Evolutionary conservation across 2,329 filamentous ascomycete species (phyloP).

Genomic region (Microcyclosporella mali): DNA sequence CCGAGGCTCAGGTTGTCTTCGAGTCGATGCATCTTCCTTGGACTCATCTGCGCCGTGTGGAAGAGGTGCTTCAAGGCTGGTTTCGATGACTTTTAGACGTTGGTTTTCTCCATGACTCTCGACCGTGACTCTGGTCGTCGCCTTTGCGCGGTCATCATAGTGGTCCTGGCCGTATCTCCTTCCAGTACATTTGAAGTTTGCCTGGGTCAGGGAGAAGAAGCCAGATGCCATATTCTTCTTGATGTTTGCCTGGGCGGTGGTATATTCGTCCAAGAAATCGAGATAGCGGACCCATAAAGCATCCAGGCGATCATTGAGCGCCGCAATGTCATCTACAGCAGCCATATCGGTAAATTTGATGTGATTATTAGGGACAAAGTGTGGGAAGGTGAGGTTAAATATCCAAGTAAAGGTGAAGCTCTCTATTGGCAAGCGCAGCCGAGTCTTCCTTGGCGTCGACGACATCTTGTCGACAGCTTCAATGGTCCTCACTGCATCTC

Average conservation of each 20-base stretch:
- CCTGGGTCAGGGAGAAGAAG: slow-evolving; percentile 57
- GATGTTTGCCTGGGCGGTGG: slow-evolving; percentile 51
- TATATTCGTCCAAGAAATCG: slow-evolving; percentile 60
- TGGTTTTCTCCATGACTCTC: slow-evolving; percentile 1
- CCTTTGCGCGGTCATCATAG: slow-evolving; percentile 58
- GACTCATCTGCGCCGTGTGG: background rate
- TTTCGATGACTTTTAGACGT: background rate
- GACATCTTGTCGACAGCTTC: background rate
- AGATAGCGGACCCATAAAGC: slow-evolving; percentile 61
- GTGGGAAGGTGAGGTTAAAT: background rate
- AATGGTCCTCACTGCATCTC: background rate
- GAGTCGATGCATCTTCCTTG: background rate
- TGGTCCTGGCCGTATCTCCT: slow-evolving; percentile 63
- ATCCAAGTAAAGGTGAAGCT: background rate
- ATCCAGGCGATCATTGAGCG: slow-evolving; percentile 49
- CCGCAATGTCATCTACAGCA: background rate
- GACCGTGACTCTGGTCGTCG: slow-evolving; percentile 5
- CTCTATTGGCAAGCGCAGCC: too few species aligned
- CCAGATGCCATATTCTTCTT: slow-evolving; percentile 48
- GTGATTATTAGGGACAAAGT: background rate
- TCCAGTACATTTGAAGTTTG: slow-evolving; percentile 59
- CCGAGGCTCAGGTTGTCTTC: background rate
- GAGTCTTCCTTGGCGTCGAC: background rate
- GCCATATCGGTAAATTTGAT: background rate
- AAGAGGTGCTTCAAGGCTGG: background rate